Conservation (phyloP, 805 yeast species). For the Lachancea cidri region DNA sequence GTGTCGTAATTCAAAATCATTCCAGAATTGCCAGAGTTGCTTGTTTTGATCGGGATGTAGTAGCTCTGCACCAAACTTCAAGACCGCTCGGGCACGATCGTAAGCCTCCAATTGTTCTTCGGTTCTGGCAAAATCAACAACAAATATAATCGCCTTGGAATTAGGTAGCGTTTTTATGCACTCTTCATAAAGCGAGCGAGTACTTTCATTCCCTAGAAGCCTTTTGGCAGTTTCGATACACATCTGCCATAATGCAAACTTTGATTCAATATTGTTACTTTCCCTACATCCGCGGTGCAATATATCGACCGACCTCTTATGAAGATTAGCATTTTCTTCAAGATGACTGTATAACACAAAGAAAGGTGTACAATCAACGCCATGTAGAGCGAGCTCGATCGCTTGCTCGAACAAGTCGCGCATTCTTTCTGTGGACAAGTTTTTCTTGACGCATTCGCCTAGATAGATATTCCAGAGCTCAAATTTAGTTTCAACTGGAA, state of each 20-base stretch:
- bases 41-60: constrained; percentile 32
- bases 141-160: constrained; percentile 38
- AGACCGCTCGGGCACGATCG: constrained; percentile 58
- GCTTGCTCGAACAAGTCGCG: constrained; percentile 75
- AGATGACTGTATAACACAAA: constrained; percentile 53
- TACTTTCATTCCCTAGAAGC: constrained; percentile 37
- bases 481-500: constrained; percentile 48
- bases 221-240: constrained; percentile 39
- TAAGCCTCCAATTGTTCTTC: constrained; percentile 52
- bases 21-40: constrained; percentile 65
- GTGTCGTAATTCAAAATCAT: constrained; percentile 59
- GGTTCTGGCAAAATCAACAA: constrained; percentile 49
- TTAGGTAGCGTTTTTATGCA: constrained; percentile 48
- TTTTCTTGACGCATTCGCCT: constrained; percentile 39
- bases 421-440: constrained; percentile 45
- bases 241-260: constrained; percentile 37
- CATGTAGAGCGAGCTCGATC: constrained; percentile 45
- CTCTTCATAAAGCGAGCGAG: constrained; percentile 46
- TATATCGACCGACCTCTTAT: constrained; percentile 45
- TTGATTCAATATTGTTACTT: constrained; percentile 3
- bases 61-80: constrained; percentile 47
- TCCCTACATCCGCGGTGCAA: constrained; percentile 39
- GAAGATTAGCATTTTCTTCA: constrained; percentile 53
- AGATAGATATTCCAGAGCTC: constrained; percentile 73
- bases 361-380: constrained; percentile 40